Conservation (phyloP, 768 basidiomycete genomes). For the Boletus pseudo-olivaceus region DNA sequence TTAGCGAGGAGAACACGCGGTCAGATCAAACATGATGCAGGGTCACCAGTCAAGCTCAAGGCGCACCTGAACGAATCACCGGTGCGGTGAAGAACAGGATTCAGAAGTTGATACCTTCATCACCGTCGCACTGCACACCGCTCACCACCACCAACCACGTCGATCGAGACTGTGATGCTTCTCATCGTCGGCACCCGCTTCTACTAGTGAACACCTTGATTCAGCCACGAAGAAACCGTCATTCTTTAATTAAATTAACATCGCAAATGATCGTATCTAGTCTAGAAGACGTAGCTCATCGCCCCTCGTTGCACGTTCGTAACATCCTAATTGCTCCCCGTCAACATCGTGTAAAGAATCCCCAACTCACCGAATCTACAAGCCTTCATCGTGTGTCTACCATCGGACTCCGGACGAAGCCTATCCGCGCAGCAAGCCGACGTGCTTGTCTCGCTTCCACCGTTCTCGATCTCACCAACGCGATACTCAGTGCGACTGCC, state of each 20-base stretch:
- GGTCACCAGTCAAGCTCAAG: not conserved
- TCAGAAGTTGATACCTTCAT: not conserved
- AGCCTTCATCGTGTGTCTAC: slow-evolving; percentile 7
- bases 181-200: not conserved
- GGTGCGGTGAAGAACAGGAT: not conserved
- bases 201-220: not conserved
- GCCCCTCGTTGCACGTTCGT: slow-evolving; percentile 5
- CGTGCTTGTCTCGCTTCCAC: slow-evolving; percentile 73
- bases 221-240: not conserved
- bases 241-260: slow-evolving; percentile 1
- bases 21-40: not conserved
- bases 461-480: slow-evolving; percentile 65
- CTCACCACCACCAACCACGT: not conserved
- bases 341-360: not conserved
- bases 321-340: not conserved
- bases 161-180: not conserved
- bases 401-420: slow-evolving; percentile 46
- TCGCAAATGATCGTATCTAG: not conserved
- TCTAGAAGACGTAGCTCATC: not conserved
- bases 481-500: slow-evolving; percentile 56
- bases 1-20: not conserved
- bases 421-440: slow-evolving; percentile 83
- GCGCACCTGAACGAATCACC: not conserved
- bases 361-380: slow-evolving; percentile 3
- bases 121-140: slow-evolving; percentile 9